Percentiles rank a stretch among this genome's conserved stretches.
Conservation (phyloP, 805 yeast species). For the Pichia eremophila region DNA sequence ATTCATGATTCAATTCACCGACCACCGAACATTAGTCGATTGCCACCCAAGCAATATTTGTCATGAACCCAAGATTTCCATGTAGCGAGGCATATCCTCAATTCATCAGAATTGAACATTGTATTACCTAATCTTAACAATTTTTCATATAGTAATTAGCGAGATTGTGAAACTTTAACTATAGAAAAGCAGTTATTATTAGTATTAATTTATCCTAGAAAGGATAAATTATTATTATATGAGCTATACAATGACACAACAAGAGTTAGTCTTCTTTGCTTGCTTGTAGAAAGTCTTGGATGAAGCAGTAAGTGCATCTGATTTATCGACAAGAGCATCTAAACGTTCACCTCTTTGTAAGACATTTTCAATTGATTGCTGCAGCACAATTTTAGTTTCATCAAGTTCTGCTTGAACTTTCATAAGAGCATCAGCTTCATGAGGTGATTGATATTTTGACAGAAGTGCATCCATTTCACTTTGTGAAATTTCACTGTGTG, state of each 20-base stretch:
- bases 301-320: slow-evolving; percentile 81
- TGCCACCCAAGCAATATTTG: too few species aligned
- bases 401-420: slow-evolving; percentile 96
- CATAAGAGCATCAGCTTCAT: slow-evolving; percentile 94
- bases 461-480: slow-evolving; percentile 52
- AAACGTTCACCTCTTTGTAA: slow-evolving; percentile 94
- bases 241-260: slow-evolving; percentile 61
- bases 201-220: too few species aligned
- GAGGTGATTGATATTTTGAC: slow-evolving; percentile 87
- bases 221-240: too few species aligned
- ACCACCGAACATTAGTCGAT: too few species aligned
- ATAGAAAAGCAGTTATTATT: too few species aligned
- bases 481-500: slow-evolving; percentile 56
- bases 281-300: slow-evolving; percentile 94
- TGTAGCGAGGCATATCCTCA: too few species aligned
- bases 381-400: slow-evolving; percentile 92
- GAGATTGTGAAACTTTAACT: too few species aligned
- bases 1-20: too few species aligned
- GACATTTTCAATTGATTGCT: slow-evolving; percentile 90
- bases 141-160: too few species aligned
- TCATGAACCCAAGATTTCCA: too few species aligned
- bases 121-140: too few species aligned
- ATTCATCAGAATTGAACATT: too few species aligned
- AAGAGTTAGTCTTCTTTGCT: slow-evolving; percentile 89
- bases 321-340: slow-evolving; percentile 88